Base-by-base conservation (phyloP, 352 stramenopile genomes). In the Phytophthora meadii region DNA sequence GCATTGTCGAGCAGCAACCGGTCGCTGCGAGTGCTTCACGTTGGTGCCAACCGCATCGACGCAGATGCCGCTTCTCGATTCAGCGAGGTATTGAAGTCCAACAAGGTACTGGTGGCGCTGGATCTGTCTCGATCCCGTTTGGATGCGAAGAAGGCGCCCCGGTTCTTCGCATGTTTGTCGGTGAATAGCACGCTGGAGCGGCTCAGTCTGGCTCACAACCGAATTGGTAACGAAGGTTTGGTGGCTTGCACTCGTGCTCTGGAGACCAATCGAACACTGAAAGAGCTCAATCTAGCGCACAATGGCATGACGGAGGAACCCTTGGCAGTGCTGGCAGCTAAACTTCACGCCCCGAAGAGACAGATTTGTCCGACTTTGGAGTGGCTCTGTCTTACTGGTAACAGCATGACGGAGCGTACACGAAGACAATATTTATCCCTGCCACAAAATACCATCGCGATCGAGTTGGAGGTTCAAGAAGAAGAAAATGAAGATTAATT, bases 251-350 rank as follows among this genome's bases (percentile, higher is more conserved):
- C 85, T 32, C 71, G 67, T 2, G 75, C 81, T n/a, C 59, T 92
- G 3, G 79, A 91, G 36, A 59, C 51, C 6, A 92, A 94, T 57
- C 61, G 56, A 5, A 71, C 68, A 11, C 61, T 96, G 12, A 65
- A 68, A 1, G 81, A 94, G n/a, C 74, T 96, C 17, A 87, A 94
- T 53, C 22, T 96, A n/a, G 69, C 77, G 0, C 67, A 85, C 61
- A 94, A 94, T 48, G 59, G 68, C 14, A 90, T 96, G 61, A 92
- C 84, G 0, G 86, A 96, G 60, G 84, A 93, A 44, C 79, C 81
- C 45, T 49, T 90, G 14, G 77, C 78, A 40, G 41, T 89, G 5
- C 47, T 92, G 4, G 57, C 62, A 4, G 51, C 56, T 25, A 88
- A 84, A 32, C 40, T 88, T 0, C 60, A 68, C 9, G 55, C 68